These are phyloP conservation scores for Aegilops bicornis DNA, from an alignment of 176 grass and related monocot species.

Conservation along the genomic window DNA sequence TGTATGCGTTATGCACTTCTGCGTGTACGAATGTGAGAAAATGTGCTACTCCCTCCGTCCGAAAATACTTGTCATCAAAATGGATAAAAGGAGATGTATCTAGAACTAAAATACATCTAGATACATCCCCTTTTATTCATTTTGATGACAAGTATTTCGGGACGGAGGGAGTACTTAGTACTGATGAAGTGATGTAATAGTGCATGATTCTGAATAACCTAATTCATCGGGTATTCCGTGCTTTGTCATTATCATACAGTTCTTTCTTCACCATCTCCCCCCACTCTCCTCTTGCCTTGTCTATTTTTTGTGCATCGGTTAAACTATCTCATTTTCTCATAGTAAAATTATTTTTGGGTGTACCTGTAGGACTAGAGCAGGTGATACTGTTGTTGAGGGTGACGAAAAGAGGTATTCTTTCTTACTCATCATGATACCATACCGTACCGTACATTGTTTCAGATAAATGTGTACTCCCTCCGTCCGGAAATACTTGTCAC, in stretches of 20 bases:
- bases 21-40: background rate
- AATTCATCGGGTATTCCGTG: background rate
- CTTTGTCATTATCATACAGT: background rate
- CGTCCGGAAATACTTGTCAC: too few species aligned
- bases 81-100: too few species aligned
- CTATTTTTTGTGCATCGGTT: background rate
- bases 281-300: background rate
- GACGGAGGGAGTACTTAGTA: too few species aligned
- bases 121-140: too few species aligned
- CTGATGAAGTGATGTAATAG: too few species aligned
- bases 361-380: background rate
- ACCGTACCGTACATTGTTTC: background rate
- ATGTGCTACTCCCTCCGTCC: too few species aligned
- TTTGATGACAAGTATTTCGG: too few species aligned
- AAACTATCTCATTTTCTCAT: background rate
- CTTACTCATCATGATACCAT: background rate
- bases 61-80: too few species aligned
- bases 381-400: background rate
- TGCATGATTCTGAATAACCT: background rate
- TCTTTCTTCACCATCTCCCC: too few species aligned
- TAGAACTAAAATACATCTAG: too few species aligned
- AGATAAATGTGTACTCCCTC: background rate
- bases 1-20: background rate
- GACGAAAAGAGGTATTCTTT: background rate
- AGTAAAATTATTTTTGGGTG: background rate